Conservation (phyloP, 176 grass and related monocot species). For the Poa annua region DNA sequence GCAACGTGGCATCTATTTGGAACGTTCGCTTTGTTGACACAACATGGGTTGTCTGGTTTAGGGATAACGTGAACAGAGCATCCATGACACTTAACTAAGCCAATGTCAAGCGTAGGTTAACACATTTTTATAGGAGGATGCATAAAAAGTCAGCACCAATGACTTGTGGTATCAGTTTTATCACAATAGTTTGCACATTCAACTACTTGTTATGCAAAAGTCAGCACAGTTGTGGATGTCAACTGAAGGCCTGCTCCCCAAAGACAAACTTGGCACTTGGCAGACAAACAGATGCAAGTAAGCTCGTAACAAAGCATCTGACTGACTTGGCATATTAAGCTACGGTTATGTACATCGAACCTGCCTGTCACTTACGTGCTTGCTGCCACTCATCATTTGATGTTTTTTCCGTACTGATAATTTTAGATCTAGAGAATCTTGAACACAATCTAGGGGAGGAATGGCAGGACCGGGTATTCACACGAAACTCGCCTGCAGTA, state of each 20-base stretch:
- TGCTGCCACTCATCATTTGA: background rate
- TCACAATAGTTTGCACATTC: background rate
- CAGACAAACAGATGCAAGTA: constrained; percentile 13
- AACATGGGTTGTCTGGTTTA: constrained; percentile 20
- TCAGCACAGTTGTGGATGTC: constrained; percentile 15
- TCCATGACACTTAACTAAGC: background rate
- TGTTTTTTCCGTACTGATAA: background rate
- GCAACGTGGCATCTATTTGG: background rate
- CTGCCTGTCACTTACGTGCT: background rate
- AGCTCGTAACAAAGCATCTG: constrained; percentile 19
- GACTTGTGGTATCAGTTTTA: background rate
- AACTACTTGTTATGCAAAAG: background rate
- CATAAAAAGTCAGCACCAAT: constrained; percentile 22
- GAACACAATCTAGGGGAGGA: constrained; percentile 21
- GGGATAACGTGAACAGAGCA: constrained; percentile 12
- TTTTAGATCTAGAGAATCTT: constrained; percentile 25
- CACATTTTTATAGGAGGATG: background rate
- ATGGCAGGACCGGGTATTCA: background rate
- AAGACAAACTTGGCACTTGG: background rate
- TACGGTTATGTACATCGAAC: constrained; percentile 25
- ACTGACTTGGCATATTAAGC: background rate
- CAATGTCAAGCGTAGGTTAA: constrained; percentile 29
- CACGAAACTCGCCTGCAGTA: background rate
- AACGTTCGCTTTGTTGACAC: background rate
- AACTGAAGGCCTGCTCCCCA: constrained; percentile 32